A percentile compares a stretch with the other conserved stretches of the same genome.
These are phyloP conservation scores for Globisporangium nagaii DNA, from an alignment of 352 stramenopile species.

Conservation along the genomic window DNA sequence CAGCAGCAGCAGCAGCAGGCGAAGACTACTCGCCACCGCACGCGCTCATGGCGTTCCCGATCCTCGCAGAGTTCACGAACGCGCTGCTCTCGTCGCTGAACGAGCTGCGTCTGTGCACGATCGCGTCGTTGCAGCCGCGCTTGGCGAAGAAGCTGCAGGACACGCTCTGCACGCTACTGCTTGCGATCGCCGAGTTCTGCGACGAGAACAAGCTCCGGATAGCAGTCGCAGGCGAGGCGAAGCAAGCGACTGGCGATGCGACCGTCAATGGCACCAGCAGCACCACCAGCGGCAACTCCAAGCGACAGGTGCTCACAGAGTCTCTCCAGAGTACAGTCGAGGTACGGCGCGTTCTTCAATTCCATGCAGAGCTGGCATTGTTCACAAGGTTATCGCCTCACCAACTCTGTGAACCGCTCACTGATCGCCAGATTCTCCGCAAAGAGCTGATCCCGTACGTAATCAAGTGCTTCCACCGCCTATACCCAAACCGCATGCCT, in stretches of 20 bases:
- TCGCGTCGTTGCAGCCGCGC: constrained; percentile 53
- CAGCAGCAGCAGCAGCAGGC: background rate
- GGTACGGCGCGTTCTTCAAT: no score
- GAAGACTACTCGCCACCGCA: constrained; percentile 65
- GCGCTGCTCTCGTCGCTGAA: constrained; percentile 76
- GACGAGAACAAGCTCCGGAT: constrained; percentile 44
- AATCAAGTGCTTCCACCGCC: constrained; percentile 64
- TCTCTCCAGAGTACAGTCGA: constrained; percentile 52
- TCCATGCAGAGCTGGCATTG: no score
- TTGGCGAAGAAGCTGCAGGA: constrained; percentile 54
- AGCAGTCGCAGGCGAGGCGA: background rate
- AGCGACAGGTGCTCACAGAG: constrained; percentile 22
- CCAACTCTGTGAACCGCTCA: no score
- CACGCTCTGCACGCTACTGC: constrained; percentile 38
- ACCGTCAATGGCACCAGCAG: background rate
- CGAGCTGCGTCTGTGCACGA: constrained; percentile 73
- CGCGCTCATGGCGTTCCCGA: constrained; percentile 83
- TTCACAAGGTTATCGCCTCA: no score
- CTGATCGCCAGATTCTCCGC: constrained; percentile 57
- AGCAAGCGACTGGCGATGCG: background rate
- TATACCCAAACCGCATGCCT: constrained; percentile 40
- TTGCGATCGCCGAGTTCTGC: constrained; percentile 51
- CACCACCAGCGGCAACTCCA: background rate
- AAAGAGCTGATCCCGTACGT: constrained; percentile 60
- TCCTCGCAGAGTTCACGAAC: constrained; percentile 84